phyloP scores from a whole-genome alignment of 495 filamentous ascomycete species.

The Bombardia bombarda region DNA sequence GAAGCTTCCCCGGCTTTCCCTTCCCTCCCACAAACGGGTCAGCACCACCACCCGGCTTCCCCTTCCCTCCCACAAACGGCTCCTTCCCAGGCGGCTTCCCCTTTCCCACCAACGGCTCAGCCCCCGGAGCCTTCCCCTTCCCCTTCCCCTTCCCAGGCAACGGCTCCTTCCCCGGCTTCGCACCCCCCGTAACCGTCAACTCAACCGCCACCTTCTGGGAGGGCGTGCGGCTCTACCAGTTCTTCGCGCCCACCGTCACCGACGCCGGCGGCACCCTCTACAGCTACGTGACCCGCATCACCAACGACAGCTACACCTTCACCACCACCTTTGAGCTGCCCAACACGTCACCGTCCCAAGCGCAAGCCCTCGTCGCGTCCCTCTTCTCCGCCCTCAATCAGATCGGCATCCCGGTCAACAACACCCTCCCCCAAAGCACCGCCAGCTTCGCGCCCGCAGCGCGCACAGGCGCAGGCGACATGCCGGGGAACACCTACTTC shows the following conservation, averaged over 20 bases:
- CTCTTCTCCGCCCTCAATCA: constrained; percentile 21
- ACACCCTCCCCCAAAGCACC: constrained; percentile 7
- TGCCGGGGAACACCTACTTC: constrained; percentile 22
- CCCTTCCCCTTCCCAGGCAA: constrained; percentile 1
- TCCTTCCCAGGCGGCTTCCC: background rate
- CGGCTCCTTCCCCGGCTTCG: constrained; percentile 19
- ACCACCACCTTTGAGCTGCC: constrained; percentile 19
- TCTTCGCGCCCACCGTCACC: constrained; percentile 22
- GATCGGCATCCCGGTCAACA: constrained; percentile 22
- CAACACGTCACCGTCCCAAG: constrained; percentile 10
- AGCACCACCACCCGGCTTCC: background rate
- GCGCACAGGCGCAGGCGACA: constrained; percentile 14
- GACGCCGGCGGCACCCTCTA: constrained; percentile 37
- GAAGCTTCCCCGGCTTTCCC: constrained; percentile 18
- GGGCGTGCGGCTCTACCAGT: constrained; percentile 34
- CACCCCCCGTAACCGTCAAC: constrained; percentile 3
- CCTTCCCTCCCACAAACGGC: background rate
- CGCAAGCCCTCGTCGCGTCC: constrained; percentile 21
- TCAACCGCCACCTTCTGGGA: constrained; percentile 39
- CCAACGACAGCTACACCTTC: constrained; percentile 22
- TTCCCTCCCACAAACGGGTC: background rate
- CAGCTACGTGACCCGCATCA: constrained; percentile 25
- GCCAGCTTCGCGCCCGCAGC: background rate
- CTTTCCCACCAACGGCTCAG: constrained; percentile 13
- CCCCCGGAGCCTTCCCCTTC: constrained; percentile 15